Evolutionary conservation across 345 rosid genomes (phyloP).

Genomic region (Corchorus capsularis): DNA sequence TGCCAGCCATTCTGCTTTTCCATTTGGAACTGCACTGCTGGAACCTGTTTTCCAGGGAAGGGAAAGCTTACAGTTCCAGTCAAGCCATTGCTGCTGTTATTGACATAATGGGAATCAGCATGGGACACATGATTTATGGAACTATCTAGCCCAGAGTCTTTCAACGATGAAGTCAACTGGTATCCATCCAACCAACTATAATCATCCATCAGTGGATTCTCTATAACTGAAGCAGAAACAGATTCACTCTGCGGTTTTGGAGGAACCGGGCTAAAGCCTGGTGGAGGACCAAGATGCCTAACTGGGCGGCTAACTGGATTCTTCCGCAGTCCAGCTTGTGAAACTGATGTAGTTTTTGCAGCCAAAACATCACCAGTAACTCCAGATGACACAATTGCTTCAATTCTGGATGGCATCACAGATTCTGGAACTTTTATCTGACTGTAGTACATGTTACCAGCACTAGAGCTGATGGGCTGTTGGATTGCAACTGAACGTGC

Average conservation of each 20-base stretch:
- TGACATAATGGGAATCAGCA: conserved; percentile 49
- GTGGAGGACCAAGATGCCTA: conserved; percentile 93
- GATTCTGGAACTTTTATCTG: conserved; percentile 49
- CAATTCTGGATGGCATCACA: conserved; percentile 47
- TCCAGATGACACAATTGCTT: conserved; percentile 47
- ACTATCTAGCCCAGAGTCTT: conserved; percentile 43
- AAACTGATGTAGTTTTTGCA: conserved; percentile 40
- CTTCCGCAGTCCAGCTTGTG: conserved; percentile 46
- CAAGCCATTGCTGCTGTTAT: conserved; percentile 52
- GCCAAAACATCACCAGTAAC: conserved; percentile 45
- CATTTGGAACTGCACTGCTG: conserved; percentile 46
- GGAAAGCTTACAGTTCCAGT: conserved; percentile 68
- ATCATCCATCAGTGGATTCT: conserved; percentile 60
- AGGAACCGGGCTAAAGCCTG: conserved; percentile 78
- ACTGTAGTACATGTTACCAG: conserved; percentile 41
- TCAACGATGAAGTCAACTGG: conserved; percentile 58
- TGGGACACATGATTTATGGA: conserved; percentile 44
- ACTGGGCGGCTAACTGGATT: conserved; percentile 78
- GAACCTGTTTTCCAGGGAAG: conserved; percentile 80
- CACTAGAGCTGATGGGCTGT: conserved; percentile 42
- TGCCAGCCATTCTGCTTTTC: conserved; percentile 60
- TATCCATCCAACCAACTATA: conserved; percentile 99
- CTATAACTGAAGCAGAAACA: conserved; percentile 43
- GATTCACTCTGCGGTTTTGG: conserved; percentile 54
- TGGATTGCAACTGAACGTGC: conserved; percentile 40